phyloP scores from a whole-genome alignment of 2,329 filamentous ascomycete genomes.

The Colletotrichum godetiae region DNA sequence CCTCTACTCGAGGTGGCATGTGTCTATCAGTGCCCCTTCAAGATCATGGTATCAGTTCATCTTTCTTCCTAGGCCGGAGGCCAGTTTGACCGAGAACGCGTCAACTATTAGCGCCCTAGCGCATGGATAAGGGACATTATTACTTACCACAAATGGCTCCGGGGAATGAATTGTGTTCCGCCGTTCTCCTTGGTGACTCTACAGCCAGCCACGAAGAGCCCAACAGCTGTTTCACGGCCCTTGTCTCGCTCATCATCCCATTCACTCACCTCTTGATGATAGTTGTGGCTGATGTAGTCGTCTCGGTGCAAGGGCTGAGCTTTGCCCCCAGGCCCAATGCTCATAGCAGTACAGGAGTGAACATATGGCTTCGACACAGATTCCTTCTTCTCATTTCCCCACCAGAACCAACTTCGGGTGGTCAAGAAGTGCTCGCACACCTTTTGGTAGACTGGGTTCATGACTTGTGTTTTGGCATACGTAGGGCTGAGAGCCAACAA shows the following conservation, averaged over 20 bases:
- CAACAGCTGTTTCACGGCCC: constrained; percentile 40
- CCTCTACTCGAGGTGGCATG: constrained; percentile 15
- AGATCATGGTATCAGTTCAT: not conserved
- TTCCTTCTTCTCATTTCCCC: constrained; percentile 23
- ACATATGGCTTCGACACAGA: constrained; percentile 29
- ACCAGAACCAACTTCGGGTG: constrained; percentile 26
- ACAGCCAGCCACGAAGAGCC: constrained; percentile 43
- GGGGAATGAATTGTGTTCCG: constrained; percentile 44
- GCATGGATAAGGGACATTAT: not conserved
- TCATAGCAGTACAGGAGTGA: constrained; percentile 23
- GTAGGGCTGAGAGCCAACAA: constrained; percentile 25
- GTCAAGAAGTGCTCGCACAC: constrained; percentile 27
- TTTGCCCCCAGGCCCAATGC: constrained; percentile 39
- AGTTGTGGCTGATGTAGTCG: constrained; percentile 41
- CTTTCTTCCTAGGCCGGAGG: not conserved
- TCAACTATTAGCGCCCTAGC: no score
- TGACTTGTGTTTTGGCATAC: constrained; percentile 26
- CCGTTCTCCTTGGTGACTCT: constrained; percentile 44
- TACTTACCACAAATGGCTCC: constrained; percentile 40
- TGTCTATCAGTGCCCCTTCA: constrained; percentile 18
- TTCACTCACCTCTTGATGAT: constrained; percentile 34
- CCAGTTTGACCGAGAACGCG: not conserved
- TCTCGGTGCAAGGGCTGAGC: constrained; percentile 45
- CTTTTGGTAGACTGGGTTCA: constrained; percentile 26
- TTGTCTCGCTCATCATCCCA: constrained; percentile 29